Conservation (phyloP, 2,329 filamentous ascomycete species). For the Chaetomiaceae sp. region DNA sequence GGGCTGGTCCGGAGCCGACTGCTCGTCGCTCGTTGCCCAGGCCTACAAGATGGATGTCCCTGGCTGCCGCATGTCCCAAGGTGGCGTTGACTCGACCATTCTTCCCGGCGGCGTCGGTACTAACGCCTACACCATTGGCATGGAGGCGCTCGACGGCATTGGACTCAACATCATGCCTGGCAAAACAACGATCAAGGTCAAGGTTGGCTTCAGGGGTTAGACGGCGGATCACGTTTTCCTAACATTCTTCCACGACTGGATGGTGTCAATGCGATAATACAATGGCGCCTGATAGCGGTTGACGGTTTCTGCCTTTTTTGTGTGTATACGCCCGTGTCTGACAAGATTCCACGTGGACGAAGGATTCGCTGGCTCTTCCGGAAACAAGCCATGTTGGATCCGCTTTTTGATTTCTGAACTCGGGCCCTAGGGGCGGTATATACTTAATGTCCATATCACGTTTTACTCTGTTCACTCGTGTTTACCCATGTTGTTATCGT, state of each 20-base stretch:
- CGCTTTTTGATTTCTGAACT: not conserved
- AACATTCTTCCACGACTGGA: conserved; percentile 13
- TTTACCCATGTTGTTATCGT: not conserved
- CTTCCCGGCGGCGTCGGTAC: conserved; percentile 27
- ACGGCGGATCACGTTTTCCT: not conserved
- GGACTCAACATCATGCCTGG: conserved; percentile 34
- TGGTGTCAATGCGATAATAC: conserved; percentile 10
- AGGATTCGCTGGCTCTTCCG: not conserved
- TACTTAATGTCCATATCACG: conserved; percentile 3
- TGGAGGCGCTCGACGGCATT: conserved; percentile 33
- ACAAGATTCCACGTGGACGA: not conserved
- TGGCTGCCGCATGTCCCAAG: conserved; percentile 39
- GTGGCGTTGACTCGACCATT: conserved; percentile 33
- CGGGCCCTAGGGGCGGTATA: not conserved
- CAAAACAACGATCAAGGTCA: conserved; percentile 19
- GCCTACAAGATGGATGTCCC: conserved; percentile 34
- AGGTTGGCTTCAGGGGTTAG: conserved; percentile 23
- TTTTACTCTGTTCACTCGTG: not conserved
- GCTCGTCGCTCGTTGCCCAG: conserved; percentile 45
- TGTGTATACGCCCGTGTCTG: not conserved
- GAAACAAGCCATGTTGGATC: not conserved
- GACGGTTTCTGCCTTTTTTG: conserved; percentile 5
- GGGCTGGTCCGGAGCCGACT: conserved; percentile 49
- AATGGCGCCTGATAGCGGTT: conserved; percentile 17
- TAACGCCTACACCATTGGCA: conserved; percentile 36